These are phyloP conservation scores for Quercus mongolica DNA, from an alignment of 306 rosid species.

Conservation along the genomic window DNA sequence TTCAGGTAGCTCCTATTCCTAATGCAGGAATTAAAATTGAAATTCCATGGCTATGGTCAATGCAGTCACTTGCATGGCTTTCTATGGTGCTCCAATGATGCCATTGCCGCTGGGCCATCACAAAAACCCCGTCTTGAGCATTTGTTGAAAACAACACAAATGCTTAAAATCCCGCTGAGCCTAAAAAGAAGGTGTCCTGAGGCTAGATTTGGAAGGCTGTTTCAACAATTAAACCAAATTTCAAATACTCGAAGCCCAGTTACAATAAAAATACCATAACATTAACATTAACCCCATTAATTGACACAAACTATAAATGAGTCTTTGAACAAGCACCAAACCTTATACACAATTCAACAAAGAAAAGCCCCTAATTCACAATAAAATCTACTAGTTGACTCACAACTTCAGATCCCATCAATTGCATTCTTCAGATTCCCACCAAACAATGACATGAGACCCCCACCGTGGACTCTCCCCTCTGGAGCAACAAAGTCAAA, in stretches of 20 bases:
- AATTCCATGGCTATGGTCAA: too few relatives aligned
- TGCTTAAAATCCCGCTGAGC: too few relatives aligned
- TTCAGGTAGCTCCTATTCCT: too few relatives aligned
- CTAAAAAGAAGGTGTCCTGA: too few relatives aligned
- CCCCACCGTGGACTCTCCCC: slow-evolving; percentile 89
- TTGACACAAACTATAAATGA: slow-evolving; percentile 37
- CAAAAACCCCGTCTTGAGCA: too few relatives aligned
- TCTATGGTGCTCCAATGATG: too few relatives aligned
- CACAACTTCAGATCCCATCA: slow-evolving; percentile 42
- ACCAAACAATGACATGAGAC: slow-evolving; percentile 71
- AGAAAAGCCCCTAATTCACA: slow-evolving; percentile 33
- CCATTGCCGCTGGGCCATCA: too few relatives aligned
- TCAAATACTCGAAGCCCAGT: neutral
- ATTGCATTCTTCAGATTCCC: slow-evolving; percentile 73
- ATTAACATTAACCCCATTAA: slow-evolving; percentile 39
- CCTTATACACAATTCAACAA: slow-evolving; percentile 51
- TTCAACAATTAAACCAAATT: too few relatives aligned
- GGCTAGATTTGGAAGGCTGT: too few relatives aligned
- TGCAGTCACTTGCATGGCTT: too few relatives aligned
- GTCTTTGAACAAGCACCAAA: slow-evolving; percentile 37
- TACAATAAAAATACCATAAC: slow-evolving; percentile 25
- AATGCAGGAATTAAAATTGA: too few relatives aligned
- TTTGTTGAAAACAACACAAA: too few relatives aligned
- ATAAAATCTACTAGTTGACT: slow-evolving; percentile 31
- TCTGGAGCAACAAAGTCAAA: slow-evolving; percentile 57